Percentiles rank a stretch among this genome's conserved stretches.
Evolutionary conservation across 345 rosid genomes (phyloP).

Genomic region (Arabis alpina): DNA sequence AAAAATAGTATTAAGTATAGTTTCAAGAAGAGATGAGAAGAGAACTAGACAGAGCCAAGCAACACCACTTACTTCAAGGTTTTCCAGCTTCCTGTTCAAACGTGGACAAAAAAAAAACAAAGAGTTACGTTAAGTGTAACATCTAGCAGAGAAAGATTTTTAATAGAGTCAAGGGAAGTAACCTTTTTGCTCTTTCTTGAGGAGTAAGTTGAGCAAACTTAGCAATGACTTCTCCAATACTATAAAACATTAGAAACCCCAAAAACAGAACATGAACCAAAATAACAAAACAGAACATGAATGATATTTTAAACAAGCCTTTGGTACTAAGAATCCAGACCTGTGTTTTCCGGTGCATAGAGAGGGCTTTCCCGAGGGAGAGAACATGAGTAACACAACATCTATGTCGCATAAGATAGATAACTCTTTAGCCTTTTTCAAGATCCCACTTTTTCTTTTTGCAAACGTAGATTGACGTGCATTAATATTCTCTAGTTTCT

Average conservation of each 20-base stretch:
- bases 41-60: constrained; percentile 22
- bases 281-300: background rate
- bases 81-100: constrained; percentile 81
- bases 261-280: constrained; percentile 19
- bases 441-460: constrained; percentile 73
- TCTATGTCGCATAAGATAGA: constrained; percentile 74
- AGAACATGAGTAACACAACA: constrained; percentile 79
- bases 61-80: constrained; percentile 76
- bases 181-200: constrained; percentile 91
- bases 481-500: constrained; percentile 65
- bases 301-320: background rate
- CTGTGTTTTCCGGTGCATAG: constrained; percentile 60
- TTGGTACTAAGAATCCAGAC: constrained; percentile 37
- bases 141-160: background rate
- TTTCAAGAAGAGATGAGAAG: background rate
- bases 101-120: constrained; percentile 20
- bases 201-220: constrained; percentile 78
- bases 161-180: background rate
- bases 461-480: constrained; percentile 76
- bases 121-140: background rate
- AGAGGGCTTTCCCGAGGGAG: constrained; percentile 72
- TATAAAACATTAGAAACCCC: constrained; percentile 27
- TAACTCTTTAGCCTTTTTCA: constrained; percentile 78
- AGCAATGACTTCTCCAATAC: constrained; percentile 73
- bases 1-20: background rate